Conservation (phyloP, 345 rosid genomes). For the Trapa incisa region DNA sequence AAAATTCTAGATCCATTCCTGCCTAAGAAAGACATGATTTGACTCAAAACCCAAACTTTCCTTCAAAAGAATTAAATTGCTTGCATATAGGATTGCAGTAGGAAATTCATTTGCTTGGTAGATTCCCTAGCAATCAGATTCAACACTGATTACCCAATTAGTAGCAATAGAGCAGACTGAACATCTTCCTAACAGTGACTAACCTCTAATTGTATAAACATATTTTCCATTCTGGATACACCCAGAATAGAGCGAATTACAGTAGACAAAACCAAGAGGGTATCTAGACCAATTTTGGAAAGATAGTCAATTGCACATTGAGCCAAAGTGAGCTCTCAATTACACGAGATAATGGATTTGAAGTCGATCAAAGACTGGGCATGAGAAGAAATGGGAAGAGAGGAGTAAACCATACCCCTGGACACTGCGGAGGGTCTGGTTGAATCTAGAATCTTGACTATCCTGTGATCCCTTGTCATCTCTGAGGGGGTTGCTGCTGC, state of each 20-base stretch:
- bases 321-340: not conserved
- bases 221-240: too few relatives aligned
- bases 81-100: too few relatives aligned
- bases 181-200: not conserved
- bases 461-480: slow-evolving; percentile 13
- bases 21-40: not conserved
- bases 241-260: not conserved
- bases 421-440: slow-evolving; percentile 80
- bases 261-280: not conserved
- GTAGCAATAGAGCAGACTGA: not conserved
- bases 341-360: slow-evolving; percentile 8
- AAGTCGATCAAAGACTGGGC: slow-evolving; percentile 2
- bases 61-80: not conserved
- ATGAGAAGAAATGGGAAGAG: not conserved
- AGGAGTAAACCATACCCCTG: slow-evolving; percentile 41
- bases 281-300: not conserved
- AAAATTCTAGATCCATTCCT: not conserved
- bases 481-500: slow-evolving; percentile 21
- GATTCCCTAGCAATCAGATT: not conserved
- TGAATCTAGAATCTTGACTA: slow-evolving; percentile 71
- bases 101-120: not conserved
- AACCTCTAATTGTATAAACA: too few relatives aligned
- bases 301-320: not conserved
- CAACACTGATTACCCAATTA: not conserved
- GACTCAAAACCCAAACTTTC: not conserved